Evolutionary conservation across 176 grass and related monocot genomes (phyloP), one percentile per base, ranked within the genome.

Genomic region (Aegilops speltoides): DNA sequence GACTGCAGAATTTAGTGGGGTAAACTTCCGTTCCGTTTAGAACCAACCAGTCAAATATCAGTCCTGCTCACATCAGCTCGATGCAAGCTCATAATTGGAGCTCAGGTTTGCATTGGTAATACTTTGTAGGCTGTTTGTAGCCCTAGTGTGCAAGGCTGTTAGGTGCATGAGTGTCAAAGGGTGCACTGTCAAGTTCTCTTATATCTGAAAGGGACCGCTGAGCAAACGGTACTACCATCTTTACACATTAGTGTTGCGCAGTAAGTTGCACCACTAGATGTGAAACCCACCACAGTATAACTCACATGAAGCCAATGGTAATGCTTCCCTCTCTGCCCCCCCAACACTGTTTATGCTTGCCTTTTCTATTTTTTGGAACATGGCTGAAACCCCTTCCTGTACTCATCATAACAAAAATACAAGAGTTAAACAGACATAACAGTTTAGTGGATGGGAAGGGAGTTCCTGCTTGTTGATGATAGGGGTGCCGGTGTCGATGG

Each of bases 121-220:
- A 26, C 10, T 61, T 8, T 40, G 54, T 24, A 79, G 24, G 17
- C 0, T 36, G 29, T 31, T 31, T 31, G 19, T 34, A 70, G 38
- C 48, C 78, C 48, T 34, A 10, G 63, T 62, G 48, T 19, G 28
- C 29, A 64, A 50, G 29, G 75, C 65, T 87, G 25, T 11, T 28
- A 22, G 29, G 78, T 24, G 3, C 28, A 65, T 12, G 54, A 2
- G 54, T 19, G 54, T 57, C 52, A 57, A 20, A 40, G 34, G 29
- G 25, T 19, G 68, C 74, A 73, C 77, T 79, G 68, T 24, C 82
- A 80, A 20, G 43, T 67, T 88, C 80, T 68, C 36, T 68, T 26
- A 68, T 78, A 6, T 70, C 20, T 83, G 43, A 82, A 64, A 11
- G 62, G 80, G 80, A 70, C 86, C n/a, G 33, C 24, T 45, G 34